A percentile compares a stretch with the other conserved stretches of the same genome.
phyloP scores from a whole-genome alignment of 805 yeast genomes.

The Candida odintsovae region DNA sequence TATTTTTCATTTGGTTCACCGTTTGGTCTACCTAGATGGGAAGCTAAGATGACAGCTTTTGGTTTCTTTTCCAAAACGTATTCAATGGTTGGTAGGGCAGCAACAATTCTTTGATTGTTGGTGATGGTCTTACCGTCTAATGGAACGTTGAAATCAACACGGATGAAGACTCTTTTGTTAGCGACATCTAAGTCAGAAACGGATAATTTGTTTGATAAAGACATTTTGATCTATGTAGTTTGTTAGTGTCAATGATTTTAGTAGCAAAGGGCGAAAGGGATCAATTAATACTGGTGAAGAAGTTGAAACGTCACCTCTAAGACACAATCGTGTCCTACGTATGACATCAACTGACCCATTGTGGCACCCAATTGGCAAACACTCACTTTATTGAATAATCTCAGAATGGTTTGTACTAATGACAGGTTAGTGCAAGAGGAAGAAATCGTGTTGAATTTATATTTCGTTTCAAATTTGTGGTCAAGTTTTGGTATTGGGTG shows the following conservation, averaged over 20 bases:
- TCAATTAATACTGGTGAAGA: background rate
- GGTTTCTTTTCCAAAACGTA: conserved; percentile 91
- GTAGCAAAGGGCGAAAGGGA: background rate
- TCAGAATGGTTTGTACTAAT: background rate
- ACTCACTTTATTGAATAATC: background rate
- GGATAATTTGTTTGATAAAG: conserved; percentile 87
- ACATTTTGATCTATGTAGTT: conserved; percentile 44
- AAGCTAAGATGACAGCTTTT: conserved; percentile 85
- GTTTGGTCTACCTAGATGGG: conserved; percentile 99
- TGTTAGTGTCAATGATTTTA: background rate
- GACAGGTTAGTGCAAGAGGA: background rate
- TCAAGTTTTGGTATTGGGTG: background rate
- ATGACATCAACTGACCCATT: background rate
- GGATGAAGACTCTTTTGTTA: conserved; percentile 95
- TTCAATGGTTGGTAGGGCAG: conserved; percentile 97
- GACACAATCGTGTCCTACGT: background rate
- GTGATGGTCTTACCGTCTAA: conserved; percentile 95
- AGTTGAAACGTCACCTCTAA: background rate
- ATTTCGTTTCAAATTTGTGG: background rate
- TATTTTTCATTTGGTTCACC: conserved; percentile 83
- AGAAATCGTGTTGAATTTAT: background rate
- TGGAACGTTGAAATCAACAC: conserved; percentile 96
- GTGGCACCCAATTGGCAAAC: background rate
- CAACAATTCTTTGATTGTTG: conserved; percentile 99
- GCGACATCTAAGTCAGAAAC: conserved; percentile 84